Conservation (phyloP, 2,329 filamentous ascomycete species). For the Huntiella moniliformis region DNA sequence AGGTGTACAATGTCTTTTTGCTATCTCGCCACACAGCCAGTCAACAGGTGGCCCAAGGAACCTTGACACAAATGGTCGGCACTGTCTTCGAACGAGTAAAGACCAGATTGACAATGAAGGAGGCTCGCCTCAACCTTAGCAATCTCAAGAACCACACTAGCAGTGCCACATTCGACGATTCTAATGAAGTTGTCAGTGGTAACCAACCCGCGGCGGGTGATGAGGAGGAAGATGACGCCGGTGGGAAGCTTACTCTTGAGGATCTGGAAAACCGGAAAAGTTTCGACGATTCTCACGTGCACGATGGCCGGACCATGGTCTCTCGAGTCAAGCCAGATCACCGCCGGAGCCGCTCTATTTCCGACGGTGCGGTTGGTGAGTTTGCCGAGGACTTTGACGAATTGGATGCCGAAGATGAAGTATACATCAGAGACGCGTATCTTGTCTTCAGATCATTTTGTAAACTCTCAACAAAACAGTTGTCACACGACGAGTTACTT, state of each 20-base stretch:
- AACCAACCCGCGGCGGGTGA: constrained; percentile 21
- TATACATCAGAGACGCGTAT: constrained; percentile 93
- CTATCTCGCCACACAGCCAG: constrained; percentile 86
- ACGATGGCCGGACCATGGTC: constrained; percentile 49
- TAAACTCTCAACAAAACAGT: constrained; percentile 82
- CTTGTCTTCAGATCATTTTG: constrained; percentile 95
- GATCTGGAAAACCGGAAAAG: constrained; percentile 49
- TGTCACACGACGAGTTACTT: constrained; percentile 78
- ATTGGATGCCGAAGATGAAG: constrained; percentile 65
- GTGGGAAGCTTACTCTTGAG: constrained; percentile 41
- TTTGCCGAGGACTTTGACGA: constrained; percentile 38
- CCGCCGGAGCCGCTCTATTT: constrained; percentile 27
- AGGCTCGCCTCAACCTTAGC: constrained; percentile 45
- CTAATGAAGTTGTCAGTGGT: constrained; percentile 19
- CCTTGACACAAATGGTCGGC: constrained; percentile 93
- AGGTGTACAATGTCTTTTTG: constrained; percentile 98
- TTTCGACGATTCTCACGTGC: constrained; percentile 48
- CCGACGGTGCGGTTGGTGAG: constrained; percentile 37
- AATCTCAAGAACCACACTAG: constrained; percentile 34
- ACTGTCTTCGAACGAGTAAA: constrained; percentile 95
- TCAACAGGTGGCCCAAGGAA: constrained; percentile 92
- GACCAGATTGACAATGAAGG: constrained; percentile 68
- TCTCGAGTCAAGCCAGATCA: constrained; percentile 35
- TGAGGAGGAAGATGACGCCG: constrained; percentile 21
- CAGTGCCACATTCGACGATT: constrained; percentile 27